These are phyloP conservation scores for Metschnikowia reukaufii DNA, from an alignment of 805 yeast species.

Conservation along the genomic window DNA sequence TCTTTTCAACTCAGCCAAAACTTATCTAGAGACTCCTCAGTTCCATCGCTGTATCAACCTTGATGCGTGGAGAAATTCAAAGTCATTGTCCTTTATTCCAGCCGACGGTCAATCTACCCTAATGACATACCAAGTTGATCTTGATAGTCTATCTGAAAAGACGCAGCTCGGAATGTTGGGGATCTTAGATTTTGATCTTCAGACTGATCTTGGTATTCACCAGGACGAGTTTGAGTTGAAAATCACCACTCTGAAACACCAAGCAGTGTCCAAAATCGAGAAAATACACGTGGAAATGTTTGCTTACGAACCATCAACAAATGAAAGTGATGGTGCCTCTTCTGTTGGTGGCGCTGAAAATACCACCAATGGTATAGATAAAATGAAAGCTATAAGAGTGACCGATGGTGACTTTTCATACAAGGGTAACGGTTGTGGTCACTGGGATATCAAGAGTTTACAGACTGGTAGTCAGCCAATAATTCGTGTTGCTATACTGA, in stretches of 20 bases:
- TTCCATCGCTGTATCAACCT: constrained; percentile 71
- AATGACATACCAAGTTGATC: constrained; percentile 62
- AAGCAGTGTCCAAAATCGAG: constrained; percentile 35
- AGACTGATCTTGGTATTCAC: constrained; percentile 50
- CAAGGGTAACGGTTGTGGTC: constrained; percentile 51
- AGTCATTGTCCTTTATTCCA: constrained; percentile 68
- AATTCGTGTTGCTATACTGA: constrained; percentile 55
- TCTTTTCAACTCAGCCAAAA: constrained; percentile 45
- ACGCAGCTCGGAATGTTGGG: constrained; percentile 40
- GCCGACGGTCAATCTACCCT: constrained; percentile 78
- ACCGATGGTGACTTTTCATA: constrained; percentile 77
- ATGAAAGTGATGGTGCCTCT: constrained; percentile 8
- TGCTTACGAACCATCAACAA: constrained; percentile 16
- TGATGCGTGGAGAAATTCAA: constrained; percentile 51
- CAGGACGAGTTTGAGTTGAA: constrained; percentile 64
- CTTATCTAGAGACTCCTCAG: constrained; percentile 54
- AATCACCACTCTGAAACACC: constrained; percentile 40
- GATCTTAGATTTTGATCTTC: constrained; percentile 53
- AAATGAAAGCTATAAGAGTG: constrained; percentile 57
- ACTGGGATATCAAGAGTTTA: constrained; percentile 62
- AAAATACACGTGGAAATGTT: constrained; percentile 29
- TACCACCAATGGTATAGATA: constrained; percentile 21
- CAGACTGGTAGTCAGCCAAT: constrained; percentile 67
- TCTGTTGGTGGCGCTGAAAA: background rate
- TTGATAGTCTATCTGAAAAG: constrained; percentile 30